Conservation (phyloP, 805 yeast species). For the Lipomyces yamanashiensis region DNA sequence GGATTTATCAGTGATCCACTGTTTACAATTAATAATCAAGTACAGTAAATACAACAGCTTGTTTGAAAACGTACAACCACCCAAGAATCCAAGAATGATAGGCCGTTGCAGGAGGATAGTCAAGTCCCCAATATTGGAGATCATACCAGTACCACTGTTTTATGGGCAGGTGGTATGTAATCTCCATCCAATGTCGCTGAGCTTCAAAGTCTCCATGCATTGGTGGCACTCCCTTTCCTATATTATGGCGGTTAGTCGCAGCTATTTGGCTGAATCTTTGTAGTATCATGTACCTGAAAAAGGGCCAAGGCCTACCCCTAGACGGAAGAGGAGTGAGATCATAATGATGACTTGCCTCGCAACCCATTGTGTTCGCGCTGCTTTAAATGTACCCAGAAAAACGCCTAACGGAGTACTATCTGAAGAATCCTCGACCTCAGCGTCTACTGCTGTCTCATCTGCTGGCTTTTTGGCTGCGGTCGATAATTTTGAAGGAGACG, state of each 20-base stretch:
- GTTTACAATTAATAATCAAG: background rate
- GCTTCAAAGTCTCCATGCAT: conserved; percentile 97
- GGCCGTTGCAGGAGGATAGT: conserved; percentile 96
- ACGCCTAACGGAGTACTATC: conserved; percentile 72
- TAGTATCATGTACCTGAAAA: conserved; percentile 66
- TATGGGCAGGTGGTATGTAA: conserved; percentile 76
- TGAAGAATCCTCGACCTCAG: background rate
- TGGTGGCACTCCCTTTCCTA: conserved; percentile 57
- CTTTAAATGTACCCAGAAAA: conserved; percentile 74
- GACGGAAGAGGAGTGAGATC: conserved; percentile 73
- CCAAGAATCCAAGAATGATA: conserved; percentile 87
- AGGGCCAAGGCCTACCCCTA: conserved; percentile 87
- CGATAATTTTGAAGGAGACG: background rate
- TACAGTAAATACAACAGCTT: background rate
- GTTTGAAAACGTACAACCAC: conserved; percentile 8
- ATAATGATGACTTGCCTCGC: conserved; percentile 71
- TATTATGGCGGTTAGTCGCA: background rate
- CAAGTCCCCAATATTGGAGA: conserved; percentile 92
- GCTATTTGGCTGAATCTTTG: background rate
- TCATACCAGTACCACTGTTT: conserved; percentile 87
- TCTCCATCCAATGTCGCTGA: conserved; percentile 97
- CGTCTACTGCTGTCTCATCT: background rate
- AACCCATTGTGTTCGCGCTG: conserved; percentile 88
- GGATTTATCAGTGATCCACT: conserved; percentile 68
- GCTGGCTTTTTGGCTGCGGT: background rate